Conservation (phyloP, 1,284 basidiomycete species). For the Austropuccinia psidii region DNA sequence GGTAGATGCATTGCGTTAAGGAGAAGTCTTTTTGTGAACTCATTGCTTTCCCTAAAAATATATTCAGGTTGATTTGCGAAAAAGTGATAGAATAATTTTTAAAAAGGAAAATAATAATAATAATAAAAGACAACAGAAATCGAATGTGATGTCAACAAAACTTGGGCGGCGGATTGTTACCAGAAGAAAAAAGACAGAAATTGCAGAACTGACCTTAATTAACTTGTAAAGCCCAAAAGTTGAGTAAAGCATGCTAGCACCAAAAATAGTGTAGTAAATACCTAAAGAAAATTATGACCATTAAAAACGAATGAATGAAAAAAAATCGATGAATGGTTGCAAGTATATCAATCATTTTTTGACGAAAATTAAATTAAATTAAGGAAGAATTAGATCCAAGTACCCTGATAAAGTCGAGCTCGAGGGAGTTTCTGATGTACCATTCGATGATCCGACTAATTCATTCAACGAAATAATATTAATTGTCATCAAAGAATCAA, state of each 20-base stretch:
- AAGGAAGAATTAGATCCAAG: background rate
- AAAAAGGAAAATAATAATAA: too few species aligned
- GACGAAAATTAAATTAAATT: background rate
- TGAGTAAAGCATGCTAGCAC: constrained; percentile 21
- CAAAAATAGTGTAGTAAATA: constrained; percentile 32
- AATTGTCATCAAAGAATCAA: background rate
- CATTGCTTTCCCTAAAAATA: too few species aligned
- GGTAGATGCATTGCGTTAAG: too few species aligned
- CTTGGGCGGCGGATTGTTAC: too few species aligned
- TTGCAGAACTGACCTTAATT: constrained; percentile 20
- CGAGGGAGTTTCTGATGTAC: constrained; percentile 44
- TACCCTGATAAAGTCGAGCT: constrained; percentile 43
- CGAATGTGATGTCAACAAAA: too few species aligned
- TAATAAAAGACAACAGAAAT: too few species aligned
- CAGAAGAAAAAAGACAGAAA: too few species aligned
- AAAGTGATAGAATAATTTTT: too few species aligned
- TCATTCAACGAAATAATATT: background rate
- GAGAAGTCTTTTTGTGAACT: too few species aligned
- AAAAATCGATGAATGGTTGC: background rate
- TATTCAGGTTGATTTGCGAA: too few species aligned
- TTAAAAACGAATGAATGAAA: too few species aligned
- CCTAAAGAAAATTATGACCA: background rate
- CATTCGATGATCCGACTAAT: constrained; percentile 39
- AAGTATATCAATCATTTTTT: background rate
- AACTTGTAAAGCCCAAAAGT: constrained; percentile 22